Conservation (phyloP, 306 rosid genomes). For the Prunus padus region DNA sequence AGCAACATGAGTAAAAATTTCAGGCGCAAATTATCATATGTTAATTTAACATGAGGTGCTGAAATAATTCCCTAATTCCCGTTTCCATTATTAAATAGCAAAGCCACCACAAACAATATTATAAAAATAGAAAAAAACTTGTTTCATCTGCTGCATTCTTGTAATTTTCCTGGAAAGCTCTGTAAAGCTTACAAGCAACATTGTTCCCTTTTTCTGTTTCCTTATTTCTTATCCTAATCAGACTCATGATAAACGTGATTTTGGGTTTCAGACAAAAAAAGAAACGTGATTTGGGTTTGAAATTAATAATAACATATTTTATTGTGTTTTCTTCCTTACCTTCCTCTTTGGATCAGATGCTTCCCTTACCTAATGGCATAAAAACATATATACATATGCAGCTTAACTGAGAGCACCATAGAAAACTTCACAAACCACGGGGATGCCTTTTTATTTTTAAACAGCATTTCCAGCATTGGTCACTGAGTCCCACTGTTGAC, state of each 20-base stretch:
- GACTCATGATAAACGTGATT: not conserved
- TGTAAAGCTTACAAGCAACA: not conserved
- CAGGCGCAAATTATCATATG: slow-evolving; percentile 3
- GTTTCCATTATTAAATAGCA: not conserved
- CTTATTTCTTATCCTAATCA: not conserved
- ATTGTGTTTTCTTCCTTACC: not conserved
- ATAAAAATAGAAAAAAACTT: too few relatives aligned
- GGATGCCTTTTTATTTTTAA: too few relatives aligned
- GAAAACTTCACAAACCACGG: not conserved
- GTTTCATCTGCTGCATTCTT: not conserved
- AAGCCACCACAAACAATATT: not conserved
- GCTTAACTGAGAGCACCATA: not conserved
- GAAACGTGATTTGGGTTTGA: too few relatives aligned
- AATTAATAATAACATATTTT: too few relatives aligned
- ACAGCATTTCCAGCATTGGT: too few relatives aligned
- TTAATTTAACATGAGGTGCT: not conserved
- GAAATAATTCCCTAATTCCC: not conserved
- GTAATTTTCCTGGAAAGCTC: not conserved
- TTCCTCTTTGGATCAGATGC: not conserved
- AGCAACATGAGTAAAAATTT: not conserved
- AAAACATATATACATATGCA: not conserved
- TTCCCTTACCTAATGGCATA: not conserved
- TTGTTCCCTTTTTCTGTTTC: too few relatives aligned
- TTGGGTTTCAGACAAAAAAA: too few relatives aligned
- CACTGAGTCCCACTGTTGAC: too few relatives aligned